Base-by-base conservation (phyloP, 148 eudicot genomes). In the Fallopia convolvulus region DNA sequence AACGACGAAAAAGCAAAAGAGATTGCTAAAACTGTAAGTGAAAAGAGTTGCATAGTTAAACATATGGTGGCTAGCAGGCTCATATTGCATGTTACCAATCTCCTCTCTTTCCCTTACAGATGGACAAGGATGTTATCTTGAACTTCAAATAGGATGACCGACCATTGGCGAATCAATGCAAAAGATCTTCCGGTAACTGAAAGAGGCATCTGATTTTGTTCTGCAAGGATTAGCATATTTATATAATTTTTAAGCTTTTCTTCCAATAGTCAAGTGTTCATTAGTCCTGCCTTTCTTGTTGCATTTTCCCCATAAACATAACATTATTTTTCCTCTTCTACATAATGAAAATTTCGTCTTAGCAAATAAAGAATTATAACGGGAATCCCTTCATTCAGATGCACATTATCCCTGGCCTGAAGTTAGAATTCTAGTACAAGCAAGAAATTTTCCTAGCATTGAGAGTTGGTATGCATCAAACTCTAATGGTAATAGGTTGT, bases 1-100 rank as follows among this genome's bases (percentile, higher is more conserved):
- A 84, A 87, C 50, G 92, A 95, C 44, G 94, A 87, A 74, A 95
- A 90, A 79, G 93, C 90, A n/a, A 80, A 87, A 75, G 97, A 92
- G 82, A 83, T 95, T 48, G 88, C 85, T 21, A 91, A 92, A 88
- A 80, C 75, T 76, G 97, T 92, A 84, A 85, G 94, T 85, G 78
- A 33, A 68, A 68, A 39, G 60, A 49, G 40, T 5, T 63, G 23
- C 76, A 12, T 42, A 58, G 42, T 66, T 76, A 4, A 72, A 33
- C 23, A 3, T 20, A 56, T 23, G 17, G 18, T 12, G 17, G 33
- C 39, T 18, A 20, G 9, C 5, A 41, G 30, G n/a, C 15, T 53
- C 47, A 47, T 61, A 44, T 23, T 42, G 18, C 30, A 26, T 15
- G 1, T 77, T 74, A 33, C 42, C 72, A 13, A 2, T 13, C 58